phyloP scores from a whole-genome alignment of 805 yeast species.

The Lipomyces orientalis region DNA sequence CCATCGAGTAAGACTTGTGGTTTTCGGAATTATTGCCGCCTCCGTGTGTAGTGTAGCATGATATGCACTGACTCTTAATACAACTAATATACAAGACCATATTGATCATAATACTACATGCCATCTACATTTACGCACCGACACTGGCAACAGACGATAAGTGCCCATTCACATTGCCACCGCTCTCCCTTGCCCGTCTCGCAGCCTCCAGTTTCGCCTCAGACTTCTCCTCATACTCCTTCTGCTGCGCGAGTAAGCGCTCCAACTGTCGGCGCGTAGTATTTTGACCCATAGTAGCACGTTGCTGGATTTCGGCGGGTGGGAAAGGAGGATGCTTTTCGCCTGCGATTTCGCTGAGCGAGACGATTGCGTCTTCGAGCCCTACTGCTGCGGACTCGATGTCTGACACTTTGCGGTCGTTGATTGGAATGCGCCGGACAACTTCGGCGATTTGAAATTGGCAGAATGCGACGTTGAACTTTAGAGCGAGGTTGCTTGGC shows the following conservation, averaged over 20 bases:
- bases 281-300: constrained; percentile 83
- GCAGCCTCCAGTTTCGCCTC: constrained; percentile 75
- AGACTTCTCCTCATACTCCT: constrained; percentile 63
- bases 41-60: neutral
- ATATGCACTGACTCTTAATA: neutral
- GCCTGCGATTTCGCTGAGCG: constrained; percentile 64
- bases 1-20: too few species aligned
- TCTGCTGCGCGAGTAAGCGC: constrained; percentile 73
- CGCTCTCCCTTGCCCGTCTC: constrained; percentile 65
- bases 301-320: constrained; percentile 75
- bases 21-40: too few species aligned
- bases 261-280: constrained; percentile 76
- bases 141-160: constrained; percentile 1
- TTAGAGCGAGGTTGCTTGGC: constrained; percentile 54
- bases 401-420: constrained; percentile 66
- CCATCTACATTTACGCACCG: neutral
- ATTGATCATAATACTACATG: neutral
- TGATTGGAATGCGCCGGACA: constrained; percentile 63
- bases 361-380: constrained; percentile 64
- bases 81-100: neutral
- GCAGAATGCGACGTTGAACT: constrained; percentile 82
- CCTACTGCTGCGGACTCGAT: constrained; percentile 62
- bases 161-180: constrained; percentile 42
- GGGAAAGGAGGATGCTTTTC: constrained; percentile 75
- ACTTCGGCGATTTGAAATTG: constrained; percentile 88